These are phyloP conservation scores for Tolypocladium cylindrosporum DNA, from an alignment of 2,329 filamentous ascomycete genomes.

Conservation along the genomic window DNA sequence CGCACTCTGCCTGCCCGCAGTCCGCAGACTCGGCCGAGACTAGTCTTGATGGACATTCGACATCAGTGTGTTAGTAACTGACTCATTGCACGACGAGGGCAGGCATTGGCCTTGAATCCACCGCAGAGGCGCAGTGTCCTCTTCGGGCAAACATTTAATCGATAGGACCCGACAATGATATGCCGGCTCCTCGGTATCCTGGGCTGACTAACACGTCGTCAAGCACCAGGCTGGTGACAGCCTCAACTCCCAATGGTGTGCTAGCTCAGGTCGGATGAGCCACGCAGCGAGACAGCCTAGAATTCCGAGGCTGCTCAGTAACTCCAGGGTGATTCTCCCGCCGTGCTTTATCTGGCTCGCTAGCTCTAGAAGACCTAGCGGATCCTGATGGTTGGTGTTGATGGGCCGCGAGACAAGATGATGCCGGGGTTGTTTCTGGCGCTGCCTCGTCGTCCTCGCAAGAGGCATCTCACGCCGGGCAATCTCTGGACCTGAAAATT, in stretches of 20 bases:
- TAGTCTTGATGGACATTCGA: background rate
- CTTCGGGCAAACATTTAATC: background rate
- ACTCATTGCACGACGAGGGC: background rate
- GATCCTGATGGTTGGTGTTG: conserved; percentile 49
- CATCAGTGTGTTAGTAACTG: background rate
- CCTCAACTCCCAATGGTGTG: conserved; percentile 6
- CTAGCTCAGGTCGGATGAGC: conserved; percentile 27
- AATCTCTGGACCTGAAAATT: background rate
- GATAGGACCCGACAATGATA: too few species aligned
- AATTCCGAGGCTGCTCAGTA: conserved; percentile 64
- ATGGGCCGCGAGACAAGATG: background rate
- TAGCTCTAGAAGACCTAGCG: conserved; percentile 65
- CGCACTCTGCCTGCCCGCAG: background rate
- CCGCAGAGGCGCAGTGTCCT: background rate
- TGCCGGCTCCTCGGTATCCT: background rate
- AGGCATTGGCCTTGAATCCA: background rate
- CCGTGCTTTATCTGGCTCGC: conserved; percentile 54
- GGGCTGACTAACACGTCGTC: background rate
- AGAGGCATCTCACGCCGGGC: conserved; percentile 4
- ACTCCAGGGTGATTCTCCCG: conserved; percentile 59
- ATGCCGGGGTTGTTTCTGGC: background rate
- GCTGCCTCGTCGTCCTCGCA: conserved; percentile 1
- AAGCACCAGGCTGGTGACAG: conserved; percentile 3
- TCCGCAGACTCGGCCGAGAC: background rate
- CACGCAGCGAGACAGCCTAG: conserved; percentile 63